These are phyloP conservation scores for Podospora appendiculata DNA, from an alignment of 495 filamentous ascomycete species.

Conservation along the genomic window DNA sequence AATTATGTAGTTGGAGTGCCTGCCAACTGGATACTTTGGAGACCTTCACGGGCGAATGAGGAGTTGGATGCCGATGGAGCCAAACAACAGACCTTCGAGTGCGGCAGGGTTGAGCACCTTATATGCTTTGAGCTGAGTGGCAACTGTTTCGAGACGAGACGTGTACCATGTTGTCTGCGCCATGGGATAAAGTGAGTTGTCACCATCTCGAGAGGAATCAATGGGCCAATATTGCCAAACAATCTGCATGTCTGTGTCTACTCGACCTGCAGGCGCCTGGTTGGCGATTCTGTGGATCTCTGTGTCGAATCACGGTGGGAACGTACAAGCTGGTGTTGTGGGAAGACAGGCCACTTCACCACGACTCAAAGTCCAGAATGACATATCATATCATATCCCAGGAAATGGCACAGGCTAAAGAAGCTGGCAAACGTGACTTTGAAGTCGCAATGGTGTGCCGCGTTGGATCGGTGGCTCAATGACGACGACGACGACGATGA, in stretches of 20 bases:
- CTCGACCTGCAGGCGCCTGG: not conserved
- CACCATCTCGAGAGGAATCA: not conserved
- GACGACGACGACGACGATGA: not conserved
- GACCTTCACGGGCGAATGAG: not conserved
- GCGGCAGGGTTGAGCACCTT: not conserved
- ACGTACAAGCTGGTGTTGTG: not conserved
- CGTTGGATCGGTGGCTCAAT: not conserved
- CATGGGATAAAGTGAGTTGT: not conserved
- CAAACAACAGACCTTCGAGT: not conserved
- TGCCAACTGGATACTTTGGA: not conserved
- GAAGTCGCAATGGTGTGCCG: not conserved
- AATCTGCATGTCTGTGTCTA: too few relatives aligned
- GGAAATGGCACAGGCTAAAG: not conserved
- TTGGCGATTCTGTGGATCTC: not conserved
- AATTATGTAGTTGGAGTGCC: not conserved
- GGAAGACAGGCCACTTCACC: not conserved
- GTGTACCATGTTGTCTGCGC: not conserved
- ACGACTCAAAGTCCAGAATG: not conserved
- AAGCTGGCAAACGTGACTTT: not conserved
- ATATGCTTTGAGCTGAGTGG: not conserved
- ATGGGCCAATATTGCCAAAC: not conserved
- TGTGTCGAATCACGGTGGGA: not conserved
- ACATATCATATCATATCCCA: conserved; percentile 6
- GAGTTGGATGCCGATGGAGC: not conserved
- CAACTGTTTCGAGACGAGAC: not conserved